phyloP scores from a whole-genome alignment of 768 basidiomycete species.

The Agrocybe pediades region DNA sequence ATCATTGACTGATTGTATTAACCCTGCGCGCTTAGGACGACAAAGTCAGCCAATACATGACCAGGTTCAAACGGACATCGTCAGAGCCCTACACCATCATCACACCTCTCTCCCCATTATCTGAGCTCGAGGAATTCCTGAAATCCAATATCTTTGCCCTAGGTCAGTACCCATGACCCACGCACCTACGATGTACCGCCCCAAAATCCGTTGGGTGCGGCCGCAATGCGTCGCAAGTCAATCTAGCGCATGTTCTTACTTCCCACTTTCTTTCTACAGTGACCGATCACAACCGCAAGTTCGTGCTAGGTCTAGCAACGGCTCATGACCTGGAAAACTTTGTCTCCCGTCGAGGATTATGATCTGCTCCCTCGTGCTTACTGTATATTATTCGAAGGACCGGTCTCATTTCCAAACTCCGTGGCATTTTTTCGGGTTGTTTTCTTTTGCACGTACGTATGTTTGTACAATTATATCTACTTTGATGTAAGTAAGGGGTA shows the following conservation, averaged over 20 bases:
- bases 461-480: not conserved
- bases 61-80: slow-evolving; percentile 67
- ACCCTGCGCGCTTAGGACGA: slow-evolving; percentile 50
- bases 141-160: slow-evolving; percentile 73
- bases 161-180: slow-evolving; percentile 43
- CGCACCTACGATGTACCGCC: not conserved
- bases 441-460: not conserved
- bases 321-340: slow-evolving; percentile 72
- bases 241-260: no score
- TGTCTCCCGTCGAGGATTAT: slow-evolving; percentile 50
- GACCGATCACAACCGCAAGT: slow-evolving; percentile 80
- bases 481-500: not conserved
- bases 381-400: not conserved
- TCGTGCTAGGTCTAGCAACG: slow-evolving; percentile 82
- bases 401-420: not conserved
- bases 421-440: not conserved
- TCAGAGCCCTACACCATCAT: slow-evolving; percentile 76
- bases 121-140: slow-evolving; percentile 82
- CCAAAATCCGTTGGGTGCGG: not conserved
- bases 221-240: no score
- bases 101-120: slow-evolving; percentile 77
- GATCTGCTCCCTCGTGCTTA: slow-evolving; percentile 2
- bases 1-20: slow-evolving; percentile 1
- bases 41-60: slow-evolving; percentile 70
- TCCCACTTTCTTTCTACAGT: slow-evolving; percentile 45